Evolutionary conservation across 352 stramenopile species (phyloP), one percentile per base, ranked within the genome.

Genomic region (Globisporangium irregulare): DNA sequence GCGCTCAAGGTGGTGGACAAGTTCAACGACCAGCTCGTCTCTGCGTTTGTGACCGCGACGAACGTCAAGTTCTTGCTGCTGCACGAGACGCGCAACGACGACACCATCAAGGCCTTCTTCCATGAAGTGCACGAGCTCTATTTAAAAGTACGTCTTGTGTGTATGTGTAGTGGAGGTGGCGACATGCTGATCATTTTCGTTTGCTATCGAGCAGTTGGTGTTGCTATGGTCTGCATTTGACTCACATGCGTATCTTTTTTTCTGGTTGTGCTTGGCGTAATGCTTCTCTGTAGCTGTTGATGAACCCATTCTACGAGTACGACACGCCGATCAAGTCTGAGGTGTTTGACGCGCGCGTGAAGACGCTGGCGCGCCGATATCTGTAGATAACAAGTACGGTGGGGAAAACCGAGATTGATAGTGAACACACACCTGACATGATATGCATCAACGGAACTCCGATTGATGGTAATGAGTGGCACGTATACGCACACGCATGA

Each of bases 21-120:
- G 79, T 98, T 99, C 72, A 99, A 99, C 80, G 93, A 98, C 71
- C 95, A 99, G 74, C 90, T 98, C 71, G 96, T 99, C 22, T 98
- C 93, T 36, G 94, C 94, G 25, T 99, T 98, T 78, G 80, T 98
- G 22, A 98, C 97, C 22, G 95, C 96, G 9, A 97, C 93, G 18
- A 97, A 97, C 62, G 84, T 98, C 61, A 98, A 98, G 74, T 98
- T 99, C 69, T 86, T 99, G 71, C 73, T 99, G 27, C 80, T 99
- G 54, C 97, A 99, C 75, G 88, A 97, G 59, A 93, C 79, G 48
- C 92, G 94, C 62, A 98, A 93, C 71, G 96, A 99, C 74, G 96
- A 99, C 69, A 95, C 84, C 20, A 93, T 99, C 63, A 93, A 96
- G 70, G 94, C 87, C 46, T 99, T 99, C 73, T 99, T 99, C 74